Evolutionary conservation across 2,329 filamentous ascomycete species (phyloP), one percentile per base, ranked within the genome.

Genomic region (Simplicillium aogashimaense): DNA sequence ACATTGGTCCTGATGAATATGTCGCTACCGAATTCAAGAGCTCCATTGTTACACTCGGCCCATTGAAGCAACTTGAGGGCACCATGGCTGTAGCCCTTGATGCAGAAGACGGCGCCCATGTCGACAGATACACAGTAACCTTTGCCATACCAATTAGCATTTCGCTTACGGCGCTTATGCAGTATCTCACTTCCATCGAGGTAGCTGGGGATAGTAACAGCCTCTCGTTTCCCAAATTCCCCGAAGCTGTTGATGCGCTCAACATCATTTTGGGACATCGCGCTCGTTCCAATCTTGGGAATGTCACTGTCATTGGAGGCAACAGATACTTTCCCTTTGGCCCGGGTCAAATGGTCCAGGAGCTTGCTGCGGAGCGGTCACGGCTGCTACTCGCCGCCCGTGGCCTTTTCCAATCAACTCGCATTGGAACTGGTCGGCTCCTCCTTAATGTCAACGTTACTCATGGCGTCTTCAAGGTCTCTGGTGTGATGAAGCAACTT

Each of bases 401-500:
- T 13, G 74, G 74, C 1, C 76, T 71, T 47, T 76, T 76, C 41
- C 70, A 74, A 49, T 76, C 72, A 28, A 63, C 69, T 3, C 69
- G 73, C 6, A 58, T 72, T 1, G 67, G 67, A 1, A 78, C 74
- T 0, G 72, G 71, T 2, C 61, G 71, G 0, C 48, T 78, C 2
- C 61, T 78, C 0, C 55, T 78, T 18, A 78, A 78, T 44, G 60
- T 63, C 36, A 77, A 78, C 41, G 67, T 75, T 9, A 69, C 69
- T 0, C 67, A 76, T 45, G 69, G 66, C 3, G 63, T 75, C 14
- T 78, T 78, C 53, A 68, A 64, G 10, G 51, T 58, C 3, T 46
- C 55, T 2, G 63, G 67, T 2, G 44, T 43, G 0, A 46, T 73
- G 3, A 46, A 48, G 1, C 44, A 58, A 1, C 45, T 72, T 4